Evolutionary conservation across 306 rosid genomes (phyloP).

Genomic region (Acacia crassicarpa): DNA sequence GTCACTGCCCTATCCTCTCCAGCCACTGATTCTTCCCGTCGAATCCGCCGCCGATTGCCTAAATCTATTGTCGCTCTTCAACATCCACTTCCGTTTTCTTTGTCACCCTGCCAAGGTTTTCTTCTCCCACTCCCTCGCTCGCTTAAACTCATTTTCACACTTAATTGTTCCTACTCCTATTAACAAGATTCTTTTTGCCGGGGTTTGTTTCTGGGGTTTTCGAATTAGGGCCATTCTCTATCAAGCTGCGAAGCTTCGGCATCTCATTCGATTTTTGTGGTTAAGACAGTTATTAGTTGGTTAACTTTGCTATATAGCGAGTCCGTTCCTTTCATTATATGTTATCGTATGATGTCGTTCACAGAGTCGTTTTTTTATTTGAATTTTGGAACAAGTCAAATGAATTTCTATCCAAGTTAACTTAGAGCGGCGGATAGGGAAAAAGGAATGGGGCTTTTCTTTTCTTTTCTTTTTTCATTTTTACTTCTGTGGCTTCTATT

Average conservation of each 20-base stretch:
- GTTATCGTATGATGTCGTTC: background rate
- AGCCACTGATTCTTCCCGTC: slow-evolving; percentile 3
- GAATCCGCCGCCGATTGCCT: slow-evolving; percentile 57
- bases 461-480: background rate
- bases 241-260: background rate
- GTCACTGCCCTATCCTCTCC: background rate
- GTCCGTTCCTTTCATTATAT: background rate
- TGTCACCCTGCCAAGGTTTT: slow-evolving; percentile 58
- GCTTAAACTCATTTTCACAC: background rate
- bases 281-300: background rate
- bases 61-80: slow-evolving; percentile 62
- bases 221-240: background rate
- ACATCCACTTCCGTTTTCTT: slow-evolving; percentile 44
- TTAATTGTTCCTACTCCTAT: background rate
- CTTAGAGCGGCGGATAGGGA: background rate
- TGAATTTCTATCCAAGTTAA: background rate
- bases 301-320: too few relatives aligned
- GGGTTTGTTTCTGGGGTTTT: background rate
- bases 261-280: background rate
- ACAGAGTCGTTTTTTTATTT: background rate
- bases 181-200: background rate
- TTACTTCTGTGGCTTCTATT: background rate
- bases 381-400: background rate
- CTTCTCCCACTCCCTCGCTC: background rate
- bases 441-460: background rate